Percentiles rank a stretch among this genome's conserved stretches.
These are phyloP conservation scores for Penicillium sp. DNA, from an alignment of 2,329 filamentous ascomycete species.

Conservation along the genomic window DNA sequence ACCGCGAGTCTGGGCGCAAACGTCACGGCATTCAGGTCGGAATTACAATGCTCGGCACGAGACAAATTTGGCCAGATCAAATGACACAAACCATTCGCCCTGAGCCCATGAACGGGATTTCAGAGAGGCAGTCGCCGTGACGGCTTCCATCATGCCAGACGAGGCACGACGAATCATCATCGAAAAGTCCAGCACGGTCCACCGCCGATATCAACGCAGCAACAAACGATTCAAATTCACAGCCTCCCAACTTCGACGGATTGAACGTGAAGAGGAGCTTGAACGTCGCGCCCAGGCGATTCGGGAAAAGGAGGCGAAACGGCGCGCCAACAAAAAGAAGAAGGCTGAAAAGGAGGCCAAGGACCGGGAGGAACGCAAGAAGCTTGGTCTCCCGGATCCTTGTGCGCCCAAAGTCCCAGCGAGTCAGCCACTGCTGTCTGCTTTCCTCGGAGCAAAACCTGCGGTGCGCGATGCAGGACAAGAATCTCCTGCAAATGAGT, in stretches of 20 bases:
- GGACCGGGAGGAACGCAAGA: slow-evolving; percentile 29
- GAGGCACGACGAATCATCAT: slow-evolving; percentile 29
- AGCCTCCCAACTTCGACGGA: slow-evolving; percentile 30
- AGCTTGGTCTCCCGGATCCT: slow-evolving; percentile 28
- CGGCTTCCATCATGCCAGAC: slow-evolving; percentile 24
- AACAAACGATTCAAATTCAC: slow-evolving; percentile 33
- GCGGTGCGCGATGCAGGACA: background rate
- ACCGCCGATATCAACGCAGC: slow-evolving; percentile 35
- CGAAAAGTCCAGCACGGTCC: slow-evolving; percentile 36
- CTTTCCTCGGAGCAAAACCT: slow-evolving; percentile 22
- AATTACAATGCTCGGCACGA: background rate
- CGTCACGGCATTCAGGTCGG: background rate
- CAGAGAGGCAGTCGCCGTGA: slow-evolving; percentile 16
- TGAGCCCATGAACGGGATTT: slow-evolving; percentile 11
- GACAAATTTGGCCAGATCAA: background rate
- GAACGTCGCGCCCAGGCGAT: slow-evolving; percentile 36
- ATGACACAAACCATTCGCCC: slow-evolving; percentile 2
- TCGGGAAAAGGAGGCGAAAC: slow-evolving; percentile 30
- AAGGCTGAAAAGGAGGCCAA: slow-evolving; percentile 31
- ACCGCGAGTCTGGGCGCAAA: slow-evolving; percentile 4
- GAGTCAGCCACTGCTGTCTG: slow-evolving; percentile 32
- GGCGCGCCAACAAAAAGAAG: slow-evolving; percentile 31
- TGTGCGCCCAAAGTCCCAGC: slow-evolving; percentile 26
- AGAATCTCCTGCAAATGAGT: background rate
- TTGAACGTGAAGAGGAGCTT: slow-evolving; percentile 40